Percentiles rank a stretch among this genome's conserved stretches.
These are phyloP conservation scores for Stereum hirsutum DNA, from an alignment of 1,284 basidiomycete species.

Conservation along the genomic window DNA sequence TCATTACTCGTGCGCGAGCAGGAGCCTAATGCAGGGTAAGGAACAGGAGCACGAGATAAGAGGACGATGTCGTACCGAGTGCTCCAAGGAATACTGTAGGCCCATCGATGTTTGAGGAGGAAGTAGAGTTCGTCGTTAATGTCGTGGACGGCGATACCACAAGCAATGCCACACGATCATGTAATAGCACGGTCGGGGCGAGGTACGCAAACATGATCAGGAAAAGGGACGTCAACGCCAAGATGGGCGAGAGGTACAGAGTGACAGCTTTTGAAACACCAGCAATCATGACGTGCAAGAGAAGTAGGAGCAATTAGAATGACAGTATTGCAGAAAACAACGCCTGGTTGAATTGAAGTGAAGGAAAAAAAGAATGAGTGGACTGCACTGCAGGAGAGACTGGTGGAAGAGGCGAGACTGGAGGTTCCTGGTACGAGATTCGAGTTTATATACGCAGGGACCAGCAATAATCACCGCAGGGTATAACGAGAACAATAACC, in stretches of 20 bases:
- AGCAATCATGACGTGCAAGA: slow-evolving; percentile 41
- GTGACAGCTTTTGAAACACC: slow-evolving; percentile 61
- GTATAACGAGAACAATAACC: too few species aligned
- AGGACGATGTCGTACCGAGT: slow-evolving; percentile 56
- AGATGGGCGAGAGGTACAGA: slow-evolving; percentile 58
- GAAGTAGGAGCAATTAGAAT: too few species aligned
- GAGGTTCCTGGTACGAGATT: too few species aligned
- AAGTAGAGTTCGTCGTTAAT: slow-evolving; percentile 32
- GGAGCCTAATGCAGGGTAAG: slow-evolving; percentile 40
- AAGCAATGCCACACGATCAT: slow-evolving; percentile 53
- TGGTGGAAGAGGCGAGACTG: not conserved
- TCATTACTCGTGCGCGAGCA: slow-evolving; percentile 47
- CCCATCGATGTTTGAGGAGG: slow-evolving; percentile 45
- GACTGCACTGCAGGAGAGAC: not conserved
- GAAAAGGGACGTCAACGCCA: slow-evolving; percentile 55
- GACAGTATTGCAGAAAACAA: too few species aligned
- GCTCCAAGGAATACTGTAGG: slow-evolving; percentile 60
- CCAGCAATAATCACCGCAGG: too few species aligned
- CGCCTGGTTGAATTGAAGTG: too few species aligned
- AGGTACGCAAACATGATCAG: slow-evolving; percentile 59
- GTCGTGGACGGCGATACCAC: slow-evolving; percentile 49
- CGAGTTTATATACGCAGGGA: too few species aligned
- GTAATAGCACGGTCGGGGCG: slow-evolving; percentile 51
- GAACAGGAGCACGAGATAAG: slow-evolving; percentile 7
- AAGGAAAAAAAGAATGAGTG: not conserved